phyloP scores from a whole-genome alignment of 2,329 filamentous ascomycete genomes.

The Colletotrichum chrysophilum region DNA sequence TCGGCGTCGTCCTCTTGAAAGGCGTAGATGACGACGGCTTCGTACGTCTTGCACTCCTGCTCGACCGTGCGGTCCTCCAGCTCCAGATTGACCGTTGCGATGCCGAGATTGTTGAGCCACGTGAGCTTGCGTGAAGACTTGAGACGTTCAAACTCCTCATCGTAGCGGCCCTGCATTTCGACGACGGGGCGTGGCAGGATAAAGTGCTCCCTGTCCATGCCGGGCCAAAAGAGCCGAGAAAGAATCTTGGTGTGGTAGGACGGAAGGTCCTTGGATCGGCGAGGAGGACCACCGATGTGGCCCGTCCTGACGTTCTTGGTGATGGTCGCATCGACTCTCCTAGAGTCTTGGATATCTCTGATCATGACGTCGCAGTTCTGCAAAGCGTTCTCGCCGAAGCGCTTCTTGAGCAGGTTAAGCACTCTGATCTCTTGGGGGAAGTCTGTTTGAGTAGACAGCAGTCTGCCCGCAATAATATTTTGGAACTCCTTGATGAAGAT shows the following conservation, averaged over 20 bases:
- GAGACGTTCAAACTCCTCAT: conserved; percentile 75
- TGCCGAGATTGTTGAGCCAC: conserved; percentile 85
- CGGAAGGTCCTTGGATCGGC: conserved; percentile 27
- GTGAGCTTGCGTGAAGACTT: conserved; percentile 86
- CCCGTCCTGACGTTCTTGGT: conserved; percentile 42
- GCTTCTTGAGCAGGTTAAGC: conserved; percentile 83
- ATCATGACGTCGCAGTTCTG: conserved; percentile 99
- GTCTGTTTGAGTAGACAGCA: conserved; percentile 69
- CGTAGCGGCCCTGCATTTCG: conserved; percentile 72
- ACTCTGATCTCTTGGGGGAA: conserved; percentile 85
- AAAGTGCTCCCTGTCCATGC: conserved; percentile 74
- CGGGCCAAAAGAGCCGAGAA: conserved; percentile 93
- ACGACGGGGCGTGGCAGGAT: conserved; percentile 63
- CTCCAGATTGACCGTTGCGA: conserved; percentile 80
- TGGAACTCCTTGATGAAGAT: conserved; percentile 95
- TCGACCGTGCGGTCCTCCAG: conserved; percentile 79
- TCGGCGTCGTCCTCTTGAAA: conserved; percentile 64
- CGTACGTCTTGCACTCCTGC: conserved; percentile 80
- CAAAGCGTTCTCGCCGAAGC: conserved; percentile 83
- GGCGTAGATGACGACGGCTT: conserved; percentile 85
- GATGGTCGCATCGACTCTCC: conserved; percentile 72
- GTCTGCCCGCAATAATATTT: conserved; percentile 82
- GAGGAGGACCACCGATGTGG: conserved; percentile 22
- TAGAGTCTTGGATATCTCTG: conserved; percentile 86
- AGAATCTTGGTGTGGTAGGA: conserved; percentile 82